Conservation (phyloP, 371 early-diverging fungal species). For the Mortierella sp. region DNA sequence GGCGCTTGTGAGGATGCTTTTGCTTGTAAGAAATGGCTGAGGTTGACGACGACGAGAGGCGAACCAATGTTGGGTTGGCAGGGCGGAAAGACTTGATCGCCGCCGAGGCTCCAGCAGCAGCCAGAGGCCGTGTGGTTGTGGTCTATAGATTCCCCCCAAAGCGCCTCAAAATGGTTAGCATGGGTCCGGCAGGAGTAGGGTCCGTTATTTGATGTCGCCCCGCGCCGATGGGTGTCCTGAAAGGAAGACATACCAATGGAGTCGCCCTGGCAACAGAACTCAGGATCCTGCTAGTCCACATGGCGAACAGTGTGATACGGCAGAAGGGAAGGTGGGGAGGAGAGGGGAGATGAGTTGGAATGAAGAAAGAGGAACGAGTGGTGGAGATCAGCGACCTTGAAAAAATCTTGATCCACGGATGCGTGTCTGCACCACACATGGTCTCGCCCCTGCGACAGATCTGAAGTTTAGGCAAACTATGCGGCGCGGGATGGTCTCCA, state of each 20-base stretch:
- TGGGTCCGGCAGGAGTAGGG: neutral
- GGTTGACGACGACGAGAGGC: constrained; percentile 59
- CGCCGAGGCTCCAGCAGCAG: constrained; percentile 7
- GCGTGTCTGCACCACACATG: neutral
- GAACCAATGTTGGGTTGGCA: constrained; percentile 20
- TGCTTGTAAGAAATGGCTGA: constrained; percentile 69
- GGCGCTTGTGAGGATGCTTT: constrained; percentile 66
- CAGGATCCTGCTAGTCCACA: constrained; percentile 45
- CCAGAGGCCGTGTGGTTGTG: neutral
- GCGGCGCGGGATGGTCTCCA: neutral
- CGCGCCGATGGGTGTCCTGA: neutral
- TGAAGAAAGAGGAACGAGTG: constrained; percentile 6
- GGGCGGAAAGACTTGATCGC: constrained; percentile 17
- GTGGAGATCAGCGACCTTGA: neutral
- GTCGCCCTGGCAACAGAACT: constrained; percentile 16
- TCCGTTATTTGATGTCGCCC: neutral
- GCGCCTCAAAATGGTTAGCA: constrained; percentile 16
- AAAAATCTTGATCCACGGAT: neutral
- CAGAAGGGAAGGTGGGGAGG: constrained; percentile 4
- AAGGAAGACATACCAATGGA: constrained; percentile 19
- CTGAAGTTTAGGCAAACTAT: neutral
- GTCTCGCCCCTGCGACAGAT: no score
- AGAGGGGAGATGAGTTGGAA: constrained; percentile 1
- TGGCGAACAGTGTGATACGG: constrained; percentile 3
- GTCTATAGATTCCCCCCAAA: neutral